Conservation (phyloP, 371 early-diverging fungal genomes). For the Entomophthora muscae region DNA sequence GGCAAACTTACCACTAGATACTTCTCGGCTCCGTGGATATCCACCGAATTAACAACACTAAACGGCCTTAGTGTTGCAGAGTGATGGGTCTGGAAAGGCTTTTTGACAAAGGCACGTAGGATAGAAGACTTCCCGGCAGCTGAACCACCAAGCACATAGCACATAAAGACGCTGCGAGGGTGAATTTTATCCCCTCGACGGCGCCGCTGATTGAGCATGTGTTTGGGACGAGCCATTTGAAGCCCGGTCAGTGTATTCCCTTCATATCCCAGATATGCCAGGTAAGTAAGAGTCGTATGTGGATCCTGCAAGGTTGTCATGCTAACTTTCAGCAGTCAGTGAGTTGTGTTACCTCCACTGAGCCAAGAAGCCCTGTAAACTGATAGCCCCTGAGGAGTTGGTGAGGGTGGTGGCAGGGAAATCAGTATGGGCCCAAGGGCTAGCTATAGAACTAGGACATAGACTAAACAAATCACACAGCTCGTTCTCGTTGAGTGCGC, state of each 20-base stretch:
- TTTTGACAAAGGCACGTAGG: constrained; percentile 63
- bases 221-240: constrained; percentile 33
- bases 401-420: constrained; percentile 87
- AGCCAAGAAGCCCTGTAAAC: constrained; percentile 89
- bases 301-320: constrained; percentile 88
- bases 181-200: constrained; percentile 23
- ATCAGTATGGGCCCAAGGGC: constrained; percentile 65
- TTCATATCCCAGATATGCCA: constrained; percentile 88
- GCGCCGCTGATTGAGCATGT: constrained; percentile 43
- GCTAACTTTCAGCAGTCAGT: constrained; percentile 18
- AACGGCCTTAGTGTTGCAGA: constrained; percentile 53
- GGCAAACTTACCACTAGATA: constrained; percentile 61
- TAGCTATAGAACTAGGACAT: constrained; percentile 44
- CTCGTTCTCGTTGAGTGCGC: constrained; percentile 70
- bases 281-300: constrained; percentile 68
- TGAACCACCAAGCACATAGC: constrained; percentile 85
- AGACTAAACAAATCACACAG: constrained; percentile 72
- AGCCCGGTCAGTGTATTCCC: constrained; percentile 59
- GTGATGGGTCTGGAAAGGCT: constrained; percentile 54
- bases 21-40: constrained; percentile 81
- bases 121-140: constrained; percentile 87
- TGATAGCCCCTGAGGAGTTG: constrained; percentile 71
- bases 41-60: constrained; percentile 82
- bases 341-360: constrained; percentile 69
- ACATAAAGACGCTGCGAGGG: constrained; percentile 73